Base-by-base conservation (phyloP, 176 grass and related monocot species). In the Raddia distichophylla region DNA sequence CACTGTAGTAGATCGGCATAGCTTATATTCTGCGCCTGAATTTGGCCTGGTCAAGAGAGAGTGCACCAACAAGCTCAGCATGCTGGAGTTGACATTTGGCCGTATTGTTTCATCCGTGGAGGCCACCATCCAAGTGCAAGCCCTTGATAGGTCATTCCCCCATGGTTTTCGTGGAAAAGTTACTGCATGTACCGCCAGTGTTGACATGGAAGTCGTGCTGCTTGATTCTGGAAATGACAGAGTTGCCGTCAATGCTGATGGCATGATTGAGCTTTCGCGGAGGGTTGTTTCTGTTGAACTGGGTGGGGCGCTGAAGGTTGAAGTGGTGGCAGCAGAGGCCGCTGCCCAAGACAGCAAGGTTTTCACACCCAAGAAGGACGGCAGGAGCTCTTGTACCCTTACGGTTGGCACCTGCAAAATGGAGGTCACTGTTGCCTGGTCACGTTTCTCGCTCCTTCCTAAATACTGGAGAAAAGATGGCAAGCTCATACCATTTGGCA, bases 81-180 rank as follows among this genome's bases (percentile, higher is more conserved):
- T n/a, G n/a, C n/a, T n/a, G n/a, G n/a, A n/a, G n/a, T n/a, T n/a
- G n/a, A n/a, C n/a, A n/a, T n/a, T n/a, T n/a, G n/a, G n/a, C n/a
- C n/a, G n/a, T n/a, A n/a, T n/a, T n/a, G n/a, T n/a, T n/a, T n/a
- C n/a, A n/a, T n/a, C n/a, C n/a, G n/a, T n/a, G n/a, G n/a, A n/a
- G n/a, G n/a, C n/a, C n/a, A n/a, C n/a, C n/a, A n/a, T n/a, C n/a
- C n/a, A n/a, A n/a, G n/a, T n/a, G n/a, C 17, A 18, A 40, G 5
- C 56, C 10, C 37, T 42, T 42, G 33, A 56, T 18, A 33, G 52
- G 3, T 57, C 34, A n/a, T 74, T 51, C 33, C 51, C 4, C 40
- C 51, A 74, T 74, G 52, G 72, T 40, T 58, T 74, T 74, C 17
- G 4, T 43, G 72, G 72, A 43, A 4, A 13, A 20, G 57, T 74